Base-by-base conservation (phyloP, 331 rosid species). In the Telfairia occidentalis region DNA sequence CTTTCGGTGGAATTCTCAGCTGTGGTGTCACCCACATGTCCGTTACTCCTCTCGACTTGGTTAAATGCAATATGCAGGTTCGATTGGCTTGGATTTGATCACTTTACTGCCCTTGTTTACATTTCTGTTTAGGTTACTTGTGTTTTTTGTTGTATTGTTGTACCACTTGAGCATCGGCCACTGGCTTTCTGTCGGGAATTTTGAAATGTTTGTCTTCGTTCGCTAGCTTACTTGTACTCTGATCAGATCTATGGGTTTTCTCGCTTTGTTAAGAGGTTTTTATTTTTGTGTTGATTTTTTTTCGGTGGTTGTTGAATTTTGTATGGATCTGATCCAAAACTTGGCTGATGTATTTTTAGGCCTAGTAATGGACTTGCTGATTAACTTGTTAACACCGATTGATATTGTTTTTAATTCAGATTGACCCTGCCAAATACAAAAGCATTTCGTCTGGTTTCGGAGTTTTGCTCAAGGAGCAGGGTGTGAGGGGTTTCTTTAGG, bases 51-150 rank as follows among this genome's bases (percentile, higher is more conserved):
- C 98, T 94, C 71, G 98, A 94, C 73, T 84, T 94, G 9, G 97
- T 94, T 86, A 94, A 94, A 84, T 94, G 98, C 80, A 94, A 91
- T 81, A 94, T 94, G 97, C 98, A 94, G 98, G 98, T 91, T 18
- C 37, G 28, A 7, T 78, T 23, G 10, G 11, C 58, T 29, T 72
- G 13, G 86, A 85, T 87, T 87, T 82, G 55, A 59, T 49, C 38
- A 5, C 0, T 16, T 81, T 35, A 0, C 6, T 61, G 5, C 23
- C 8, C 15, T 38, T 9, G 49, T 42, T 46, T 60, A 1, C 50
- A 1, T 24, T 55, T 42, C 28, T 9, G 28, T 19, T 1, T 34
- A 38, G n/a, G 19, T 24, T 23, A 16, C 46, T 37, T 45, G 19
- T 19, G n/a, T 35, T 9, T 37, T n/a, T n/a, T n/a, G n/a, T n/a